Base-by-base conservation (phyloP, 805 yeast species). In the Suhomyces xylopsoci region DNA sequence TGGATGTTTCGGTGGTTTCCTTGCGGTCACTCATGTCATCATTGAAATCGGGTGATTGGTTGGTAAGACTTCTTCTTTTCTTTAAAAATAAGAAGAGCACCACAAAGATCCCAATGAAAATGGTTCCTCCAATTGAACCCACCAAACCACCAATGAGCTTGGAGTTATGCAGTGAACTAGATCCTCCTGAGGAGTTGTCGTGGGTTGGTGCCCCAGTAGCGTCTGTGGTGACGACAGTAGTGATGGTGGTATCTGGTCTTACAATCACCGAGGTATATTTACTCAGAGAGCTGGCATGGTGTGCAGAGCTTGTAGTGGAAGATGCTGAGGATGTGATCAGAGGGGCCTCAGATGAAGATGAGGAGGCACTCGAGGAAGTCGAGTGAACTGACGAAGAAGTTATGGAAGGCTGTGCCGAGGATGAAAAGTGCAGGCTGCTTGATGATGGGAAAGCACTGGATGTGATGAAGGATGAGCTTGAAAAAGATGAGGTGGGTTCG, bases 41-140 rank as follows among this genome's bases (percentile, higher is more conserved):
- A 44, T 73, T 73, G 58, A 75, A 75, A 55, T 75, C 78, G 2
- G 80, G 80, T 36, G 73, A 69, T 55, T 73, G 78, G 61, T 75
- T 75, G 43, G 72, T 70, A 34, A 71, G 55, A 22, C 62, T 49
- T 56, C 64, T 65, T 34, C 74, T 61, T 49, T 61, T 66, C 54
- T 65, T 73, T 58, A 73, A 60, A 53, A 71, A 68, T 38, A 75
- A 58, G 50, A 74, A 68, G 15, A 74, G 54, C 10, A 69, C 64
- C 9, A 73, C 77, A 17, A 73, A 54, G 2, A 65, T 62, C 0
- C 76, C 77, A 44, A 75, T 68, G n/a, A 73, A 63, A 25, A 75
- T 67, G 17, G 76, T 66, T 10, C 80, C 80, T n/a, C 79, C 80
- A 22, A 75, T 68, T 1, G 77, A 72, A 0, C 80, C 80, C n/a